Evolutionary conservation across 495 filamentous ascomycete genomes (phyloP).

Genomic region (Tuber microsphaerosporum): DNA sequence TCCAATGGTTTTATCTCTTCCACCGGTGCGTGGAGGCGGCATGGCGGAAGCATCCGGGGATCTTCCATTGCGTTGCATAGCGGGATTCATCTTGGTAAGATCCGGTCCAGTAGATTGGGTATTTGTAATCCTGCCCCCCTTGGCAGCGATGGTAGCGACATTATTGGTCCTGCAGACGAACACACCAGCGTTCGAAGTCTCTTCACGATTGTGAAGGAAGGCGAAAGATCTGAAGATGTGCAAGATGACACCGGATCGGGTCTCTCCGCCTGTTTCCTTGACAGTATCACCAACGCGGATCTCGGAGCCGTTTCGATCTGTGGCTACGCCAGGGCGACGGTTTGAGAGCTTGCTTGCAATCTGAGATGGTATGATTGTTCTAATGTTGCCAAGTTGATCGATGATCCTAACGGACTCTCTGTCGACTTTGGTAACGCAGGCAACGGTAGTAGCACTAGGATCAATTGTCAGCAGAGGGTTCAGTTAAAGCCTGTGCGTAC

Average conservation of each 20-base stretch:
- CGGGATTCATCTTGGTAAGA: conserved; percentile 86
- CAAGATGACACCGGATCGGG: conserved; percentile 74
- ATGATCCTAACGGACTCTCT: conserved; percentile 82
- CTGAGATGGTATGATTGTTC: conserved; percentile 78
- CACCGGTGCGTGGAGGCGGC: conserved; percentile 56
- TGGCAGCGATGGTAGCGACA: conserved; percentile 81
- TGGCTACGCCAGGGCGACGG: conserved; percentile 75
- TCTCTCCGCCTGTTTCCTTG: conserved; percentile 79
- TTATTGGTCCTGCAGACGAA: conserved; percentile 80
- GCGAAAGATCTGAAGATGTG: conserved; percentile 86
- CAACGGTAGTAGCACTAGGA: conserved; percentile 69
- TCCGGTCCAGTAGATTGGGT: conserved; percentile 57
- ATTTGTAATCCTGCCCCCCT: conserved; percentile 63
- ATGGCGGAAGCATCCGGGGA: conserved; percentile 51
- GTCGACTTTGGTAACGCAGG: conserved; percentile 88
- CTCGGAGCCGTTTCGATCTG: conserved; percentile 87
- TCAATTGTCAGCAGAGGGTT: conserved; percentile 41
- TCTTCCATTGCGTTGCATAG: conserved; percentile 57
- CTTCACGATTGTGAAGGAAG: conserved; percentile 77
- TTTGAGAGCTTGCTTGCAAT: conserved; percentile 78
- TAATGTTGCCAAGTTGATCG: conserved; percentile 77
- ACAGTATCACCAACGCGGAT: conserved; percentile 87
- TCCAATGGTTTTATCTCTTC: conserved; percentile 77
- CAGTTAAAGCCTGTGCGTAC: background rate
- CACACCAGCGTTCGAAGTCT: conserved; percentile 79